Conservation (phyloP, 257 asterid genomes). For the Solanum phureja region DNA sequence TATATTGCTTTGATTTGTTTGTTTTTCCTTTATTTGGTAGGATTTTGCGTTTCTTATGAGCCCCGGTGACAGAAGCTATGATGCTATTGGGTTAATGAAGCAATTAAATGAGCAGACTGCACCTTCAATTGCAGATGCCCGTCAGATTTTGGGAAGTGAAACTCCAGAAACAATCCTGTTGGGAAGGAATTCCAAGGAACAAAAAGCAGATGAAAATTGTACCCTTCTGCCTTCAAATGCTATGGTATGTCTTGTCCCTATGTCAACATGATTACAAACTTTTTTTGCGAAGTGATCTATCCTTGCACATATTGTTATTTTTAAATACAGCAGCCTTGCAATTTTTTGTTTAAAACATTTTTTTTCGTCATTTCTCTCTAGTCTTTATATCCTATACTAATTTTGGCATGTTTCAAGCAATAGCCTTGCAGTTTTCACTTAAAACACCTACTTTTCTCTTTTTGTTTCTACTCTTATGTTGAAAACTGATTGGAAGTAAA, state of each 20-base stretch:
- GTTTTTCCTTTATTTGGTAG: constrained; percentile 19
- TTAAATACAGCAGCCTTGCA: not conserved
- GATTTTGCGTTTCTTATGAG: constrained; percentile 66
- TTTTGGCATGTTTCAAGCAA: not conserved
- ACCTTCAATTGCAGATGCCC: constrained; percentile 83
- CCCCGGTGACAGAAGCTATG: constrained; percentile 73
- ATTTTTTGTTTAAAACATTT: not conserved
- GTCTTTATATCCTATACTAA: not conserved
- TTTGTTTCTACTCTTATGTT: not conserved
- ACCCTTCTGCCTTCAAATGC: constrained; percentile 19
- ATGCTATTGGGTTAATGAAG: constrained; percentile 90
- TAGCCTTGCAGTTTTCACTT: not conserved
- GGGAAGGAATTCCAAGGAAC: constrained; percentile 25
- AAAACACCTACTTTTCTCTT: not conserved
- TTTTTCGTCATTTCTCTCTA: not conserved
- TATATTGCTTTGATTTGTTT: not conserved
- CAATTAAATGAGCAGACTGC: constrained; percentile 90
- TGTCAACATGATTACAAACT: not conserved
- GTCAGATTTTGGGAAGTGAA: constrained; percentile 73
- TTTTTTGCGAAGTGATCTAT: not conserved
- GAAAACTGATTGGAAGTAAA: not conserved
- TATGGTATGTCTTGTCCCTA: constrained; percentile 30
- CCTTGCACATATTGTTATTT: not conserved
- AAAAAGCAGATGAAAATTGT: constrained; percentile 26
- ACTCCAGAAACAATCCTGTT: constrained; percentile 73